phyloP scores from a whole-genome alignment of 768 basidiomycete genomes.

The Phaffia tasmanica region DNA sequence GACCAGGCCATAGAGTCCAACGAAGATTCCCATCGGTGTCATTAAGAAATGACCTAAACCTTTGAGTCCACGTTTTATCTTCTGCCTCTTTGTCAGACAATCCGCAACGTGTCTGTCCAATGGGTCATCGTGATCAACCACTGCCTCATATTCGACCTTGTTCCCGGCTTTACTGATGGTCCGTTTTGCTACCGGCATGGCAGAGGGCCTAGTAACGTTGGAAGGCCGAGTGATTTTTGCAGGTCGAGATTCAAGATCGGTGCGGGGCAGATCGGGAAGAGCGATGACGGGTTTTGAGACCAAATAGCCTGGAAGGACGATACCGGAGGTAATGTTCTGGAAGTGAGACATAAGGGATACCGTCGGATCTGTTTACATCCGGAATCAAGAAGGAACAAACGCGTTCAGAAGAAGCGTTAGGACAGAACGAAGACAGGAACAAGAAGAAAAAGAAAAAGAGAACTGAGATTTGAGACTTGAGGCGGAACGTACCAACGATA shows the following conservation, averaged over 20 bases:
- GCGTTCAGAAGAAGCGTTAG: background rate
- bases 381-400: background rate
- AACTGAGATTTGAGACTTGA: background rate
- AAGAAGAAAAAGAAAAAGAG: background rate
- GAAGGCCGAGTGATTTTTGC: background rate
- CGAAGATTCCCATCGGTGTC: slow-evolving; percentile 45
- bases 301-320: slow-evolving; percentile 19
- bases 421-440: background rate
- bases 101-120: slow-evolving; percentile 71
- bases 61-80: slow-evolving; percentile 49
- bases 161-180: background rate
- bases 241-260: background rate
- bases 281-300: slow-evolving; percentile 2
- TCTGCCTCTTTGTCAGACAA: slow-evolving; percentile 53
- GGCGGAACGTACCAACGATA: slow-evolving; percentile 13
- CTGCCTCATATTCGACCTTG: background rate
- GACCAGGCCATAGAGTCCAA: slow-evolving; percentile 37
- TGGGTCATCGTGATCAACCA: slow-evolving; percentile 34
- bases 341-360: slow-evolving; percentile 19
- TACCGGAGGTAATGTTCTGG: slow-evolving; percentile 21
- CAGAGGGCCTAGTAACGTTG: background rate
- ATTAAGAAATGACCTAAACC: slow-evolving; percentile 75
- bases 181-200: background rate
- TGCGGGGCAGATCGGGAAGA: slow-evolving; percentile 3
- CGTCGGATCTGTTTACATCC: slow-evolving; percentile 8